phyloP scores from a whole-genome alignment of 176 grass and related monocot species.

The Alopecurus myosuroides region DNA sequence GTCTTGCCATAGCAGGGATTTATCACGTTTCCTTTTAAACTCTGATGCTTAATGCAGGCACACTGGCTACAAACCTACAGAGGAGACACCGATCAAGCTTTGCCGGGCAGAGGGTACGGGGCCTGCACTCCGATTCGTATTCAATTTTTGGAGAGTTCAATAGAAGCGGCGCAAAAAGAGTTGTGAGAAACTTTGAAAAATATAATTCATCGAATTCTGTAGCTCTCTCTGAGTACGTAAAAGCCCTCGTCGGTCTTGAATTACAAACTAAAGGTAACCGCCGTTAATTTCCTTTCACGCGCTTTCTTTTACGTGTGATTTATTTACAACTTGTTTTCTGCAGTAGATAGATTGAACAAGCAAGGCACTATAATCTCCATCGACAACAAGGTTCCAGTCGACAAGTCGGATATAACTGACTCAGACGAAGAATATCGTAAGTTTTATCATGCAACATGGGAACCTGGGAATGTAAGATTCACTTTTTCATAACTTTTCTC shows the following conservation, averaged over 20 bases:
- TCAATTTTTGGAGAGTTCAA: not conserved
- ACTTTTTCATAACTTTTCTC: conserved; percentile 9
- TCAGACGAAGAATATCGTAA: no score
- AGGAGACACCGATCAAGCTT: no score
- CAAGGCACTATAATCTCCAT: no score
- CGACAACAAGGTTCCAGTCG: no score
- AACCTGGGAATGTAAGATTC: conserved; percentile 1
- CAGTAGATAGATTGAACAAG: not conserved
- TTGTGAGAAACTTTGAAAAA: not conserved
- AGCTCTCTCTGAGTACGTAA: not conserved
- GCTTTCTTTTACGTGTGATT: no score
- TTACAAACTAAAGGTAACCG: not conserved
- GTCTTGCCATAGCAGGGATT: no score
- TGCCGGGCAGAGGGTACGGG: no score
- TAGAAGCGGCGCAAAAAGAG: not conserved
- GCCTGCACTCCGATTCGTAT: not conserved
- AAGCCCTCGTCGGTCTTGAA: not conserved
- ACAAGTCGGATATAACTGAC: no score
- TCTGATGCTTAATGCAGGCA: no score
- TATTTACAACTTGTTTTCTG: not conserved
- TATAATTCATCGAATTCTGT: not conserved
- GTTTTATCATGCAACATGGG: no score
- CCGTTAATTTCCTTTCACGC: not conserved
- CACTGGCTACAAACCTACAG: no score
- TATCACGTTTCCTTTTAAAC: no score